Conservation (phyloP, 768 basidiomycete genomes). For the Botryobasidium botryosum region DNA sequence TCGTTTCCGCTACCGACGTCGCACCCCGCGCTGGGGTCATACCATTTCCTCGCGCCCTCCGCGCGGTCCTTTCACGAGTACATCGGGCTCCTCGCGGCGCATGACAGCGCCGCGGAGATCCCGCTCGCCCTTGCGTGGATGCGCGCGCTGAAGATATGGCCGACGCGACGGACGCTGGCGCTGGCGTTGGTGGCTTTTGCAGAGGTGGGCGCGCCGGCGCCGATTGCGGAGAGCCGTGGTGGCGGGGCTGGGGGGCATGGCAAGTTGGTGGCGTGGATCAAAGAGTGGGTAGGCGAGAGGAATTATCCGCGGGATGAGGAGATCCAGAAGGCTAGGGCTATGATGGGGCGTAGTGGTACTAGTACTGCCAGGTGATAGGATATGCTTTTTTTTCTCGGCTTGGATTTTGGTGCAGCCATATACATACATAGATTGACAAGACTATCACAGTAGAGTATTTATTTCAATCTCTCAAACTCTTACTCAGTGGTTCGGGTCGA, state of each 20-base stretch:
- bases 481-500: too few species aligned
- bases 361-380: too few species aligned
- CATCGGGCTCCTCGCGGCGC: conserved; percentile 41
- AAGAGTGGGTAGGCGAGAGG: conserved; percentile 37
- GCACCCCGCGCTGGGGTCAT: conserved; percentile 12
- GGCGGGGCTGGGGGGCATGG: conserved; percentile 25
- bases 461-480: too few species aligned
- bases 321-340: conserved; percentile 17
- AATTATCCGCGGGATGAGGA: conserved; percentile 28
- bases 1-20: conserved; percentile 1
- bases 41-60: conserved; percentile 30
- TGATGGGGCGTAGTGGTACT: too few species aligned
- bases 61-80: conserved; percentile 39
- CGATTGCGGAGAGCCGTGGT: conserved; percentile 31
- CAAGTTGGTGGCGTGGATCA: conserved; percentile 34
- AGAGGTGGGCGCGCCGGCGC: conserved; percentile 46
- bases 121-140: conserved; percentile 60
- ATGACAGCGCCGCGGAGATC: conserved; percentile 37
- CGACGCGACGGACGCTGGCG: conserved; percentile 38
- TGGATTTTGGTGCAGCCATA: too few species aligned
- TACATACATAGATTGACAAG: too few species aligned
- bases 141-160: conserved; percentile 36
- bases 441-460: too few species aligned
- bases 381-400: too few species aligned
- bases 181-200: conserved; percentile 52